Evolutionary conservation across 2,329 filamentous ascomycete species (phyloP).

Genomic region (Beauveria sp.): DNA sequence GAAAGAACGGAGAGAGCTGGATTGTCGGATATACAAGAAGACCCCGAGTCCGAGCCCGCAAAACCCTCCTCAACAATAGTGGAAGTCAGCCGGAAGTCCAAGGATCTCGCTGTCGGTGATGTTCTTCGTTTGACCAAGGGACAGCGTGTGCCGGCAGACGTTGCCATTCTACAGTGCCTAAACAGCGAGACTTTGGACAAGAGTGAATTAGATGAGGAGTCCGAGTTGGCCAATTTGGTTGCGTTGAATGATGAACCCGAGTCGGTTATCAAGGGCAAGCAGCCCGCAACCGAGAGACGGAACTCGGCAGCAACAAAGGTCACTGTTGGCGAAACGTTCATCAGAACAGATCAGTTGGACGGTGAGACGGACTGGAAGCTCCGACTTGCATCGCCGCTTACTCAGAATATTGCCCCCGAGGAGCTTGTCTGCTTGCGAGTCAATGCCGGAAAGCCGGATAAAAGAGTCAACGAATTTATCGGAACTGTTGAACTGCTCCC

Average conservation of each 20-base stretch:
- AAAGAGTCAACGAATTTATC: slow-evolving; percentile 88
- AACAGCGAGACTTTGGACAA: slow-evolving; percentile 43
- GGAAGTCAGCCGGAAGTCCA: slow-evolving; percentile 73
- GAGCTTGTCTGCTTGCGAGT: slow-evolving; percentile 66
- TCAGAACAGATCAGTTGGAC: slow-evolving; percentile 92
- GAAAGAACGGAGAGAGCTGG: slow-evolving; percentile 28
- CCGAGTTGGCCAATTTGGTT: slow-evolving; percentile 33
- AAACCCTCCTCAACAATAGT: slow-evolving; percentile 44
- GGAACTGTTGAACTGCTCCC: slow-evolving; percentile 76
- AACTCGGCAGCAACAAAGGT: slow-evolving; percentile 27
- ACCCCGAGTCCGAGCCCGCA: slow-evolving; percentile 50
- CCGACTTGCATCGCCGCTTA: slow-evolving; percentile 75
- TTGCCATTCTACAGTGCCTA: slow-evolving; percentile 82
- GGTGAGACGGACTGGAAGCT: slow-evolving; percentile 99
- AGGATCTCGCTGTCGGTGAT: slow-evolving; percentile 87
- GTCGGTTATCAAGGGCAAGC: slow-evolving; percentile 27
- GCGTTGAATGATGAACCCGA: slow-evolving; percentile 31
- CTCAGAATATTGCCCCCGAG: slow-evolving; percentile 65
- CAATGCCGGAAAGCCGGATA: slow-evolving; percentile 83
- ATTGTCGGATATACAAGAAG: slow-evolving; percentile 61
- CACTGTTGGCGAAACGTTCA: slow-evolving; percentile 82
- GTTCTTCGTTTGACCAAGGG: slow-evolving; percentile 90
- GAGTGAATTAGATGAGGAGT: slow-evolving; percentile 19
- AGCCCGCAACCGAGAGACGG: slow-evolving; percentile 21
- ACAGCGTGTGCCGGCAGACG: slow-evolving; percentile 87